These are phyloP conservation scores for Rhizopus sp. DNA, from an alignment of 371 early-diverging fungal genomes.

Conservation along the genomic window DNA sequence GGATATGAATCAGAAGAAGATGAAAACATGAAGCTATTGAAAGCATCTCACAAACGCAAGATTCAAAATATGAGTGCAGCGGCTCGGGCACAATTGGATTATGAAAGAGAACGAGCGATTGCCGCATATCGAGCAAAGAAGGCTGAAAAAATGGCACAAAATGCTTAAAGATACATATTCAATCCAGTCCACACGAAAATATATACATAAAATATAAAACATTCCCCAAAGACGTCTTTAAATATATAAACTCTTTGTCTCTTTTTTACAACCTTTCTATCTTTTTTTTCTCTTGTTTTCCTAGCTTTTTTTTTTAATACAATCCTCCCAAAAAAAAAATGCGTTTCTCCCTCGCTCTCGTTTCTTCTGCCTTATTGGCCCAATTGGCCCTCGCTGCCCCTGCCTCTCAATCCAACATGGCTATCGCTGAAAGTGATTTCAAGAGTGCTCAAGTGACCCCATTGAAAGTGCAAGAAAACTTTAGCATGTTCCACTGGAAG, in stretches of 20 bases:
- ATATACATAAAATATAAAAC: conserved; percentile 2
- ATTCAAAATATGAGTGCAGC: conserved; percentile 49
- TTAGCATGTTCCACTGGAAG: conserved; percentile 36
- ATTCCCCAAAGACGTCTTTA: conserved; percentile 1
- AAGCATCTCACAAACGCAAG: conserved; percentile 51
- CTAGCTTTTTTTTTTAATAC: not conserved
- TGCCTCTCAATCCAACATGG: conserved; percentile 28
- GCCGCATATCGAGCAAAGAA: conserved; percentile 52
- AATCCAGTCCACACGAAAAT: conserved; percentile 11
- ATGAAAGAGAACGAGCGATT: conserved; percentile 47
- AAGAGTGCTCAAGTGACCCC: not conserved
- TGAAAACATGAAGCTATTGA: conserved; percentile 48
- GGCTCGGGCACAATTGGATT: conserved; percentile 37
- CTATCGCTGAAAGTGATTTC: conserved; percentile 11
- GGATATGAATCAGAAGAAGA: conserved; percentile 48
- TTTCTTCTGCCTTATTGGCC: conserved; percentile 36
- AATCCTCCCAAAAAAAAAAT: conserved; percentile 8
- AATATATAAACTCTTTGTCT: conserved; percentile 5
- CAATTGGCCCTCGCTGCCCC: conserved; percentile 26
- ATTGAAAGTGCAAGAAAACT: conserved; percentile 22
- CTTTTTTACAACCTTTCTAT: not conserved
- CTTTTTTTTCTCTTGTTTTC: not conserved
- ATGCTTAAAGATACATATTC: conserved; percentile 21
- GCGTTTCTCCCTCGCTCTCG: conserved; percentile 36
- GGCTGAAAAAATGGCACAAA: conserved; percentile 41